These are phyloP conservation scores for Boeremia lycopersici DNA, from an alignment of 2,329 filamentous ascomycete species.

Conservation along the genomic window DNA sequence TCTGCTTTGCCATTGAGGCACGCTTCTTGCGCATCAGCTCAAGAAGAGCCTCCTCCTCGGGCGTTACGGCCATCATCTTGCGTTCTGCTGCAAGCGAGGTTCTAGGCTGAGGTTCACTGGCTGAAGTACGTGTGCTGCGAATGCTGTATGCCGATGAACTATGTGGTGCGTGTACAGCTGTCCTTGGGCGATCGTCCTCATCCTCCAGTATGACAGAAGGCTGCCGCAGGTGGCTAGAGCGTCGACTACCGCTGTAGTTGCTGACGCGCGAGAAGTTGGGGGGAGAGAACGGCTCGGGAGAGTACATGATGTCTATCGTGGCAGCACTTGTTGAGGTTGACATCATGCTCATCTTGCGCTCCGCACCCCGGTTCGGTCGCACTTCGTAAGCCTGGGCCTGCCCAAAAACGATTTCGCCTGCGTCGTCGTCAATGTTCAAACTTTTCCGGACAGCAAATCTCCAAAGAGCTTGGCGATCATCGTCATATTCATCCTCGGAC, in stretches of 20 bases:
- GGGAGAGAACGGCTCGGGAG: constrained; percentile 36
- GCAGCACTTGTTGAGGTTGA: constrained; percentile 45
- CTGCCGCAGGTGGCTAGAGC: constrained; percentile 43
- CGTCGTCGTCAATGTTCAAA: constrained; percentile 41
- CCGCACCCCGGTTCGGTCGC: constrained; percentile 34
- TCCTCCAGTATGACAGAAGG: constrained; percentile 48
- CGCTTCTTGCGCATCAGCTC: constrained; percentile 58
- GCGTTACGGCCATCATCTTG: constrained; percentile 55
- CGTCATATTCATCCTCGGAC: constrained; percentile 46
- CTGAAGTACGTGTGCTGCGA: constrained; percentile 40
- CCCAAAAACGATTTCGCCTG: constrained; percentile 45
- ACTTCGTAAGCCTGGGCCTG: constrained; percentile 47
- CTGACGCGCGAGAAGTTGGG: constrained; percentile 26
- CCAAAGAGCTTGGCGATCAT: constrained; percentile 10
- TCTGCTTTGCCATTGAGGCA: constrained; percentile 52
- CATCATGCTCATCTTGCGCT: constrained; percentile 40
- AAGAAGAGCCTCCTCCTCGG: constrained; percentile 57
- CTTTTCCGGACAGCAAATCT: constrained; percentile 39
- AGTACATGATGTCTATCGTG: constrained; percentile 50
- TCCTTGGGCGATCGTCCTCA: constrained; percentile 37
- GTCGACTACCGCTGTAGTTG: constrained; percentile 30
- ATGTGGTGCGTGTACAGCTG: constrained; percentile 28
- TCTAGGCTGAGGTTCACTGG: constrained; percentile 42
- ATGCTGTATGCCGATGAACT: constrained; percentile 37
- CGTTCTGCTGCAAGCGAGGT: constrained; percentile 32